phyloP scores from a whole-genome alignment of 1,139 yeast genomes.

The Blastobotrys buckinghamii region DNA sequence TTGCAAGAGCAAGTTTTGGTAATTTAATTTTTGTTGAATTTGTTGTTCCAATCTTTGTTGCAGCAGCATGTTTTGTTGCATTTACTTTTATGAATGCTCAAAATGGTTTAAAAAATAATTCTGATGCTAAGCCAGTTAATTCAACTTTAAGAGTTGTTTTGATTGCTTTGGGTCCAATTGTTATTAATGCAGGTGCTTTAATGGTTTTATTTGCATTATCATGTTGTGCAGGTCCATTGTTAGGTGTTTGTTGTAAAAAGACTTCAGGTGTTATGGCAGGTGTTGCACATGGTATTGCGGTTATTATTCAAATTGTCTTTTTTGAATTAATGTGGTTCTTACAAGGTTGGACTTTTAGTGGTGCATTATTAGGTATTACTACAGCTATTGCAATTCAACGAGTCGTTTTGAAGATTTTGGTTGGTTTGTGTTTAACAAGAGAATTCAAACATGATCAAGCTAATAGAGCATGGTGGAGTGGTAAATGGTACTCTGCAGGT shows the following conservation, averaged over 20 bases:
- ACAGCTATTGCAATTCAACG: slow-evolving; percentile 87
- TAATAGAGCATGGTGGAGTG: slow-evolving; percentile 99
- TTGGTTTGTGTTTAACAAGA: slow-evolving; percentile 77
- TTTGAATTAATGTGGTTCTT: slow-evolving; percentile 96
- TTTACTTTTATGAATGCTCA: slow-evolving; percentile 93
- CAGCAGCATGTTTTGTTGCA: slow-evolving; percentile 89
- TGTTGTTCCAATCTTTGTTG: slow-evolving; percentile 74
- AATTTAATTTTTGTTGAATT: slow-evolving; percentile 84
- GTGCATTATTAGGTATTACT: slow-evolving; percentile 81
- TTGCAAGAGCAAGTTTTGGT: slow-evolving; percentile 87
- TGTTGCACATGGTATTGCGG: slow-evolving; percentile 93
- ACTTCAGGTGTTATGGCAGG: slow-evolving; percentile 98
- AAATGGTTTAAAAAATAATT: slow-evolving; percentile 65
- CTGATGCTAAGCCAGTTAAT: slow-evolving; percentile 54
- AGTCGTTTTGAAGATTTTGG: slow-evolving; percentile 77
- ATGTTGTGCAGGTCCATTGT: slow-evolving; percentile 95
- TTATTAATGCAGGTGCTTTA: slow-evolving; percentile 68
- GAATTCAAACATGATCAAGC: slow-evolving; percentile 97
- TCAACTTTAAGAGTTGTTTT: slow-evolving; percentile 79
- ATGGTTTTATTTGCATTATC: slow-evolving; percentile 68
- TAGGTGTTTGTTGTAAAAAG: slow-evolving; percentile 94
- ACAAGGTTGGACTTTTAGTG: slow-evolving; percentile 85
- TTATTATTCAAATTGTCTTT: slow-evolving; percentile 74
- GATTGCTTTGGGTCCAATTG: slow-evolving; percentile 90
- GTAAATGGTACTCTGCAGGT: slow-evolving; percentile 97